A percentile compares a stretch with the other conserved stretches of the same genome.
phyloP scores from a whole-genome alignment of 495 filamentous ascomycete species.

The Friedmanniomyces simplex region DNA sequence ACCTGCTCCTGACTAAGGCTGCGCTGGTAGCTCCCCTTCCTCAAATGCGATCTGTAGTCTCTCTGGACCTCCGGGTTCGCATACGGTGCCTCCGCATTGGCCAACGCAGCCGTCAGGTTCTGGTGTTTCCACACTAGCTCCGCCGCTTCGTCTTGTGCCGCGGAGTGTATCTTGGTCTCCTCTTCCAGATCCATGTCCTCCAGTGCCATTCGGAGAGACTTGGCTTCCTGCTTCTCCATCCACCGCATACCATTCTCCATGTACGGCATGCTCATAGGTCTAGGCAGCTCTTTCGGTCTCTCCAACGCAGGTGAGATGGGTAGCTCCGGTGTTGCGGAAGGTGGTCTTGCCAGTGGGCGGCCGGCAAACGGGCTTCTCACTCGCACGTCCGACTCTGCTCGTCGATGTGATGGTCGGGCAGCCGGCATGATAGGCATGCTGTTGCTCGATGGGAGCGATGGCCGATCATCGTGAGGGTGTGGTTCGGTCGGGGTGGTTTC shows the following conservation, averaged over 20 bases:
- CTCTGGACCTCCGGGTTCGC: conserved; percentile 12
- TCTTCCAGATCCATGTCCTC: conserved; percentile 67
- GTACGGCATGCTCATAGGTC: conserved; percentile 52
- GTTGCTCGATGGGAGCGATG: conserved; percentile 5
- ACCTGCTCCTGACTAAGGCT: conserved; percentile 44
- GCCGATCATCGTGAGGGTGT: conserved; percentile 23
- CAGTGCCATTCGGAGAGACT: conserved; percentile 65
- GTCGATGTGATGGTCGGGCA: not conserved
- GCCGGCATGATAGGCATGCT: conserved; percentile 12
- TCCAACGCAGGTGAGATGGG: not conserved
- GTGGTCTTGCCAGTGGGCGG: conserved; percentile 9
- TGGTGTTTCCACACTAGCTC: conserved; percentile 80
- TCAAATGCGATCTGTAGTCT: conserved; percentile 49
- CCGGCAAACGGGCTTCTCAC: conserved; percentile 5
- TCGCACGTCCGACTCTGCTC: not conserved
- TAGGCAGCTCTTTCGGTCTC: conserved; percentile 19
- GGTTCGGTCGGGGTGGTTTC: conserved; percentile 36
- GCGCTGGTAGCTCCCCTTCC: conserved; percentile 52
- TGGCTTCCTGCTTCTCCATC: conserved; percentile 80
- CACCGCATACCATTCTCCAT: conserved; percentile 69
- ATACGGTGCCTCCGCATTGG: conserved; percentile 49
- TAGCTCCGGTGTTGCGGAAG: conserved; percentile 2
- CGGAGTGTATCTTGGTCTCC: conserved; percentile 57
- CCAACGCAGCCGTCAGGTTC: conserved; percentile 48
- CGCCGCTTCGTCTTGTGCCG: conserved; percentile 76